Base-by-base conservation (phyloP, 371 early-diverging fungal genomes). In the Saksenaea oblongispora region DNA sequence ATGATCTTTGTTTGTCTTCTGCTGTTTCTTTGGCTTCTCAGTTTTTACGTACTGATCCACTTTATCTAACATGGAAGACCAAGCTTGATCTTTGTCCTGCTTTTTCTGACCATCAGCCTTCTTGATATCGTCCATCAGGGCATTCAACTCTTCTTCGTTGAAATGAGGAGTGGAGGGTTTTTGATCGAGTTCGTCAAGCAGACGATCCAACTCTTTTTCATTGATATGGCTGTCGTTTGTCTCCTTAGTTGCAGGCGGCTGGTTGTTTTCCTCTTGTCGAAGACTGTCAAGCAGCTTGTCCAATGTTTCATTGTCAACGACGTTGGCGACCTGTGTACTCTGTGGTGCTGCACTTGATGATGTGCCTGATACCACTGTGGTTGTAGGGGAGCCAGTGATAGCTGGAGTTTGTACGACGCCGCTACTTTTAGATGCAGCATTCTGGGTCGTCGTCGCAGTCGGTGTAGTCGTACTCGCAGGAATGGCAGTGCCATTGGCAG, bases 61-160 rank as follows among this genome's bases (percentile, higher is more conserved):
- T 8, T 22, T 3, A 18, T 56, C 57, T 10, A 56, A 34, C 57
- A 56, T 56, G 15, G 34, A 27, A 17, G 27, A 17, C 57, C 34
- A 56, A n/a, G 57, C 57, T 34, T 56, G n/a, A 24, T 56, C 37
- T 1, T 56, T 34, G 4, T 54, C 14, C 3, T 8, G 13, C 34
- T 14, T 56, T n/a, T 22, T 47, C 5, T 39, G 39, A 11, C 15
- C 11, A 39, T 26, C 9, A n/a, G 3, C 26, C 34, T 59, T 37
- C 34, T 62, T 64, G 27, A 66, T 61, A 24, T 69, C 59, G 37
- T 66, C 44, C 15, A 67, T 31, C 35, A 62, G 22, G 5, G 34
- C 57, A n/a, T 60, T 57, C 2, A 67, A 44, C 26, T 68, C 54
- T 18, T 58, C 18, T 22, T 58, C 56, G 15, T 66, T 34, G 15